Conservation (phyloP, 306 rosid genomes). For the Quercus wislizeni region DNA sequence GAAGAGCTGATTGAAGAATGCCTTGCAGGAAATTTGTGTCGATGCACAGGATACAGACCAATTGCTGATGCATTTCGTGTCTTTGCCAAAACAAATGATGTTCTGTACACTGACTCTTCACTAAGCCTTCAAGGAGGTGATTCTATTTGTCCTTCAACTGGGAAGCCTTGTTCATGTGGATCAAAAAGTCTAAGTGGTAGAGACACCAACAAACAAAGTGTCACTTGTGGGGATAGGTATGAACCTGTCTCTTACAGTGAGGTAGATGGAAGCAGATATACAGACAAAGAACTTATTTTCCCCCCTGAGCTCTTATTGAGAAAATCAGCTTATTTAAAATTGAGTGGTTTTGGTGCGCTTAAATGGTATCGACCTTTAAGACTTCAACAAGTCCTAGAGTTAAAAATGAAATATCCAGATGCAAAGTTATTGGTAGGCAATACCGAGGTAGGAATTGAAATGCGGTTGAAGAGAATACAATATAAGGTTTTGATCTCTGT, state of each 20-base stretch:
- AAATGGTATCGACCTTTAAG: slow-evolving; percentile 79
- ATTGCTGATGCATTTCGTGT: slow-evolving; percentile 88
- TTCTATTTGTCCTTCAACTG: slow-evolving; percentile 86
- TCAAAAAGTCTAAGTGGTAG: slow-evolving; percentile 37
- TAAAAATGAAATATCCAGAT: slow-evolving; percentile 67
- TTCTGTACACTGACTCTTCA: slow-evolving; percentile 57
- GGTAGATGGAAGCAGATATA: slow-evolving; percentile 74
- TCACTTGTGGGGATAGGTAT: slow-evolving; percentile 31
- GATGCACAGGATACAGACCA: slow-evolving; percentile 98
- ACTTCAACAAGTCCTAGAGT: slow-evolving; percentile 63
- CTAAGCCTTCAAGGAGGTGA: slow-evolving; percentile 44
- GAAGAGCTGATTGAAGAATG: slow-evolving; percentile 89
- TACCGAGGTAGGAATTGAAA: slow-evolving; percentile 95
- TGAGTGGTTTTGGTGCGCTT: slow-evolving; percentile 79
- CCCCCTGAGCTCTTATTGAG: slow-evolving; percentile 79
- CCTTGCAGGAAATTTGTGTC: slow-evolving; percentile 92
- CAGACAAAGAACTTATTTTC: slow-evolving; percentile 85
- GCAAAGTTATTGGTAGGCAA: slow-evolving; percentile 89
- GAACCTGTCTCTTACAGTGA: slow-evolving; percentile 60
- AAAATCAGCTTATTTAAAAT: slow-evolving; percentile 44
- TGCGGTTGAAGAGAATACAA: slow-evolving; percentile 72
- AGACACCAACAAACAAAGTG: slow-evolving; percentile 23
- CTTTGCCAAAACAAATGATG: slow-evolving; percentile 73
- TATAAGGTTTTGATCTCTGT: slow-evolving; percentile 66
- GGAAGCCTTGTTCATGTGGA: slow-evolving; percentile 82